Evolutionary conservation across 2,329 filamentous ascomycete genomes (phyloP), one percentile per base, ranked within the genome.

Genomic region (Magnaporthiopsis rhizophila): DNA sequence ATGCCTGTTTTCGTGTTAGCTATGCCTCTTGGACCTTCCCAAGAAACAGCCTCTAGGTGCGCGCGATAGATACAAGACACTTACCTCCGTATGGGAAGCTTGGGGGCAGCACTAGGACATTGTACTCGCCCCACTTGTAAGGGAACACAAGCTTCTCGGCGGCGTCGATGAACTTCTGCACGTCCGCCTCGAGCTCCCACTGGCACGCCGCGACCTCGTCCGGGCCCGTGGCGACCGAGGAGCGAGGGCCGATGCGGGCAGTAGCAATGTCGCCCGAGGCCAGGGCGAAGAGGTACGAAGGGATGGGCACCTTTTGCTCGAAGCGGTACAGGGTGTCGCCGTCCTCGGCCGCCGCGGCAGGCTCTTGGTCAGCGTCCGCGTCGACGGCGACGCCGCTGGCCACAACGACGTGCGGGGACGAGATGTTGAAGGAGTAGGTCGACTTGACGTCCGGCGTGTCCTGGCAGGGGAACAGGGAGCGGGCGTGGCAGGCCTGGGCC

Each of bases 401-500:
- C 65, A 98, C 86, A n/a, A 97, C 93, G 0, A 92, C 92, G 18
- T 97, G 83, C 6, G 89, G 87, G 30, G 92, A 97, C 32, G 87
- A 88, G 72, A 99, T 89, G 72, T 89, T 90, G 80, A 97, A 97
- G 67, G 88, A 87, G 77, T 93, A 92, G 1, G 92, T 96, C n/a
- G 91, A 92, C 80, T 99, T 99, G 71, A 97, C 90, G 74, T 97
- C 94, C 3, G 95, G 95, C 0, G 95, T 98, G 74, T 99, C 95
- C 79, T 98, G 94, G 77, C 94, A 98, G 8, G 95, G 95, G 76
- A 98, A 96, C 66, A 98, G 85, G 61, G 92, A 96, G 66, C 95
- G 88, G 58, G 91, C 92, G 72, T 98, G 93, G 72, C 97, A 98
- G 64, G 94, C 93, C 80, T 99, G 94, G 76, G 93, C 97, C 80